Conservation (phyloP, 768 basidiomycete species). For the Russula foetens region DNA sequence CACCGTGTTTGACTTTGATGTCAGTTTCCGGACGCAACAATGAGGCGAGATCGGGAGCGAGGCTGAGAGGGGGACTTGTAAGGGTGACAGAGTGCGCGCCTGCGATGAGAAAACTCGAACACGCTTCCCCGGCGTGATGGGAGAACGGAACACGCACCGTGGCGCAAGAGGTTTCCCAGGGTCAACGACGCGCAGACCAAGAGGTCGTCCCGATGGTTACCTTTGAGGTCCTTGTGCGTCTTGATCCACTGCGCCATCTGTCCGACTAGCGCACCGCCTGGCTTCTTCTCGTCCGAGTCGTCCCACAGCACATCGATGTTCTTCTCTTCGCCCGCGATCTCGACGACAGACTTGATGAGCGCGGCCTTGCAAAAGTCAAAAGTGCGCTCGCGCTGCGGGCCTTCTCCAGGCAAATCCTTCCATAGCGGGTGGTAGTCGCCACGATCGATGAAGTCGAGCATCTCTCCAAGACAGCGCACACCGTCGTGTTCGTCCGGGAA, state of each 20-base stretch:
- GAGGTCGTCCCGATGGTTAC: constrained; percentile 58
- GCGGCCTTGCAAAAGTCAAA: constrained; percentile 82
- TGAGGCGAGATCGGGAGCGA: constrained; percentile 57
- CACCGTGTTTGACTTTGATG: constrained; percentile 83
- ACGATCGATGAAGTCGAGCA: constrained; percentile 68
- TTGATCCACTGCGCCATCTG: constrained; percentile 74
- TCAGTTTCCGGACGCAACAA: constrained; percentile 55
- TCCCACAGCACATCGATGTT: constrained; percentile 78
- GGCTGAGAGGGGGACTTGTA: constrained; percentile 39
- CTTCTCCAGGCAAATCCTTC: constrained; percentile 41
- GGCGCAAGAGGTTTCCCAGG: constrained; percentile 72
- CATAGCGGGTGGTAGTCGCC: constrained; percentile 63
- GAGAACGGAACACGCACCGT: constrained; percentile 40
- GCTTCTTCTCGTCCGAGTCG: constrained; percentile 42
- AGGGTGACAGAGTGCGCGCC: constrained; percentile 54
- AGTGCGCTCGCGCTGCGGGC: constrained; percentile 53
- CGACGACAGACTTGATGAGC: constrained; percentile 77
- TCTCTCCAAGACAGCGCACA: constrained; percentile 48
- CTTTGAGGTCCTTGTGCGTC: constrained; percentile 36
- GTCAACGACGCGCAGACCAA: constrained; percentile 76
- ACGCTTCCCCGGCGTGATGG: not conserved
- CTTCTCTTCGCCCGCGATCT: constrained; percentile 73
- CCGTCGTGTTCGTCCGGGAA: constrained; percentile 50
- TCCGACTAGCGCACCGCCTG: constrained; percentile 65
- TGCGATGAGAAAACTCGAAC: constrained; percentile 24